Conservation (phyloP, 75 land plant species). For the Ceratopteris richardii region DNA sequence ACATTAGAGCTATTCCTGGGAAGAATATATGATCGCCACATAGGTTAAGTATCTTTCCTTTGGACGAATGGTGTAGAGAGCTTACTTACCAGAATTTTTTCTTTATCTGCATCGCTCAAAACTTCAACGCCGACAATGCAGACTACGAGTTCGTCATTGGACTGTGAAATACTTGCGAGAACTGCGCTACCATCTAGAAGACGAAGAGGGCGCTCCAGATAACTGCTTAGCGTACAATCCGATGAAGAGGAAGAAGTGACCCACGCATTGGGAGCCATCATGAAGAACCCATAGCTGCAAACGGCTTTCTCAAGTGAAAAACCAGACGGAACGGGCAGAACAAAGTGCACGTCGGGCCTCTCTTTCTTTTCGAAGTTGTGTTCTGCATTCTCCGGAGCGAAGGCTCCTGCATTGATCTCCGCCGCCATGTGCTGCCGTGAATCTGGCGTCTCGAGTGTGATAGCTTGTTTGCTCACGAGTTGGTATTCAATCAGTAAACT, state of each 20-base stretch:
- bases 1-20: too few relatives aligned
- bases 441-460: too few relatives aligned
- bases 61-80: too few relatives aligned
- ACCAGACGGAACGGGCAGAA: slow-evolving; percentile 12
- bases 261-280: slow-evolving; percentile 65
- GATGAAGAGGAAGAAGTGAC: slow-evolving; percentile 8
- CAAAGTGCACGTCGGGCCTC: too few relatives aligned
- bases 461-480: too few relatives aligned
- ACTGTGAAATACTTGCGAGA: neutral
- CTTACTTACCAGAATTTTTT: neutral
- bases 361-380: too few relatives aligned
- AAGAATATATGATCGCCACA: too few relatives aligned
- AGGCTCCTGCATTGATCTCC: too few relatives aligned
- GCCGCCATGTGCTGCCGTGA: too few relatives aligned
- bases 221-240: slow-evolving; percentile 1
- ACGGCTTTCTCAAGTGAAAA: slow-evolving; percentile 45
- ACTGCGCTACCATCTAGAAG: slow-evolving; percentile 9
- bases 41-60: too few relatives aligned
- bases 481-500: too few relatives aligned
- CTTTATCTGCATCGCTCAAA: neutral
- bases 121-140: neutral
- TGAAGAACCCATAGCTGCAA: slow-evolving; percentile 75
- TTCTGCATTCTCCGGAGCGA: too few relatives aligned
- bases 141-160: neutral
- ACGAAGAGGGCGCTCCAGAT: slow-evolving; percentile 39